phyloP scores from a whole-genome alignment of 768 basidiomycete genomes.

The Fomitopsis pulvina region DNA sequence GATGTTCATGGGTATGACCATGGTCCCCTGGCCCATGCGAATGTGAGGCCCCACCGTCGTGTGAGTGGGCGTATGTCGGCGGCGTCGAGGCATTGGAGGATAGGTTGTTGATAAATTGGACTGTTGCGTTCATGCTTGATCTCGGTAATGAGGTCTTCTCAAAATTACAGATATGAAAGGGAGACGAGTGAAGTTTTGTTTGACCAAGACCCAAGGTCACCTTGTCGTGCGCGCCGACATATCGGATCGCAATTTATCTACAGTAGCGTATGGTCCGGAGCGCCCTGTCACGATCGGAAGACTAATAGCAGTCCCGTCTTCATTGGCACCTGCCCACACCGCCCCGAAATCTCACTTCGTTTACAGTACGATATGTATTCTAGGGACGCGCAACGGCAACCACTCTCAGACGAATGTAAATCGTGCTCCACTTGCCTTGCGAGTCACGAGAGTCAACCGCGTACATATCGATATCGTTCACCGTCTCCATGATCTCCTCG shows the following conservation, averaged over 20 bases:
- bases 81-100: conserved; percentile 27
- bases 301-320: too few species aligned
- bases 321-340: too few species aligned
- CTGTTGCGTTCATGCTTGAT: conserved; percentile 21
- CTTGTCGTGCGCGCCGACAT: too few species aligned
- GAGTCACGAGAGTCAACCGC: conserved; percentile 49
- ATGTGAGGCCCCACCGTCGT: conserved; percentile 42
- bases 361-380: not conserved
- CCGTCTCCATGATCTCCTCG: conserved; percentile 53
- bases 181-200: not conserved
- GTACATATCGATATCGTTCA: conserved; percentile 43
- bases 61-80: conserved; percentile 38
- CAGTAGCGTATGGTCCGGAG: too few species aligned
- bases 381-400: conserved; percentile 31
- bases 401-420: conserved; percentile 69
- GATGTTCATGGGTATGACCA: conserved; percentile 91
- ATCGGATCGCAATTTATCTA: too few species aligned
- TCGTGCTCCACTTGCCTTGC: conserved; percentile 60
- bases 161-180: not conserved
- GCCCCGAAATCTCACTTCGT: too few species aligned
- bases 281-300: too few species aligned
- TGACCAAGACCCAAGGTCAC: too few species aligned
- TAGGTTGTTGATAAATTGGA: conserved; percentile 73
- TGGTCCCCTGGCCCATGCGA: conserved; percentile 64
- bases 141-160: not conserved